Percentiles rank a stretch among this genome's conserved stretches.
Conservation (phyloP, 495 filamentous ascomycete genomes). For the Xylaria cubensis region DNA sequence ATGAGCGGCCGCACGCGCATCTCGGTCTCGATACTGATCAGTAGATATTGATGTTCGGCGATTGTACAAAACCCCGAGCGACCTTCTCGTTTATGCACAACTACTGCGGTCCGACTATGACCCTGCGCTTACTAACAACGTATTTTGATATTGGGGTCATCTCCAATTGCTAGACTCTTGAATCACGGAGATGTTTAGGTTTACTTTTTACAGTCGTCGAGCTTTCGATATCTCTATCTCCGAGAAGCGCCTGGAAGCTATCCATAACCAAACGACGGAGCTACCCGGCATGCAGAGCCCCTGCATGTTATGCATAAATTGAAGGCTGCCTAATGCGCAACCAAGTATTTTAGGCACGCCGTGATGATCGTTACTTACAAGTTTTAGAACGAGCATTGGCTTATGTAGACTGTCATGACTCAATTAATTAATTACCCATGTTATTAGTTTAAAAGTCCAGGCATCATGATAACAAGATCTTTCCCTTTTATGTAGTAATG, state of each 20-base stretch:
- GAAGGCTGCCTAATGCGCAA: background rate
- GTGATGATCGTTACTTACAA: background rate
- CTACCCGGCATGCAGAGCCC: background rate
- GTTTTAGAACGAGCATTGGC: background rate
- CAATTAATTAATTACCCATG: background rate
- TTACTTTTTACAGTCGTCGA: background rate
- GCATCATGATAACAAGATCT: background rate
- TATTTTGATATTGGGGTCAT: background rate
- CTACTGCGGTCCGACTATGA: background rate
- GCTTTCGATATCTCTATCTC: background rate
- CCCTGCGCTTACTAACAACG: background rate
- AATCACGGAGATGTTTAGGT: background rate
- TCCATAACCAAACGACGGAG: too few species aligned
- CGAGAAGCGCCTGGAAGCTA: background rate
- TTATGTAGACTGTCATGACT: background rate
- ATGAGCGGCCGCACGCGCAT: conserved; percentile 7
- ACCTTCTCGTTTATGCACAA: background rate
- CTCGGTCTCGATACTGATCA: background rate
- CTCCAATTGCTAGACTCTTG: background rate
- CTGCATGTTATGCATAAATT: background rate
- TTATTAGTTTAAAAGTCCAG: background rate
- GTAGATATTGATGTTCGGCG: background rate
- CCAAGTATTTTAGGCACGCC: background rate
- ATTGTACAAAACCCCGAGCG: background rate
- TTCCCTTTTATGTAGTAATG: background rate